A percentile compares a stretch with the other conserved stretches of the same genome.
Evolutionary conservation across 208 protist species (phyloP).

Genomic region (Angomonas ambiguus): DNA sequence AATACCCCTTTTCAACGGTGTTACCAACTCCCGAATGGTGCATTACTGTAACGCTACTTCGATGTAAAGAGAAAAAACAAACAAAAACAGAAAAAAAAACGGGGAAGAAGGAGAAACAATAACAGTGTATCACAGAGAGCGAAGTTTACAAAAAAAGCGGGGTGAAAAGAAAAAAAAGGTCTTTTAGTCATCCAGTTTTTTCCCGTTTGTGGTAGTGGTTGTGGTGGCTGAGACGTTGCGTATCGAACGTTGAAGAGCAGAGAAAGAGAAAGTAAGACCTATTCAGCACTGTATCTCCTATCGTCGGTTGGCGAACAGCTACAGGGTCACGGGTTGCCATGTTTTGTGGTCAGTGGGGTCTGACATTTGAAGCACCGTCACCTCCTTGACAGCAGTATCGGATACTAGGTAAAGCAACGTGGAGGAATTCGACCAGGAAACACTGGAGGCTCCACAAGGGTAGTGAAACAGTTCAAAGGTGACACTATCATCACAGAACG

Average conservation of each 20-base stretch:
- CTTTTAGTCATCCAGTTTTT: neutral
- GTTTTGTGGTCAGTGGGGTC: slow-evolving; percentile 79
- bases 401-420: slow-evolving; percentile 69
- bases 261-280: slow-evolving; percentile 14
- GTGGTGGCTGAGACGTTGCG: no score
- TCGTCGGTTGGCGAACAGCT: slow-evolving; percentile 10
- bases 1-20: slow-evolving; percentile 58
- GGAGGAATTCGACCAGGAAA: slow-evolving; percentile 74
- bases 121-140: neutral
- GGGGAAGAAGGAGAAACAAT: neutral
- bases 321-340: slow-evolving; percentile 51
- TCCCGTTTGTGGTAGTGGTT: neutral
- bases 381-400: slow-evolving; percentile 38
- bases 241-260: slow-evolving; percentile 4
- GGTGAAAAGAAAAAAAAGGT: neutral
- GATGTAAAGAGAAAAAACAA: slow-evolving; percentile 12
- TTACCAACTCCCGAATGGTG: no score
- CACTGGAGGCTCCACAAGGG: slow-evolving; percentile 61
- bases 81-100: slow-evolving; percentile 19
- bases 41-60: slow-evolving; percentile 7
- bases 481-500: slow-evolving; percentile 18
- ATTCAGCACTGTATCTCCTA: no score
- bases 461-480: slow-evolving; percentile 65
- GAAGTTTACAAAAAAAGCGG: no score
- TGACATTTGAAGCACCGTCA: slow-evolving; percentile 65